Base-by-base conservation (phyloP, 768 basidiomycete species). In the Mycena rosella region DNA sequence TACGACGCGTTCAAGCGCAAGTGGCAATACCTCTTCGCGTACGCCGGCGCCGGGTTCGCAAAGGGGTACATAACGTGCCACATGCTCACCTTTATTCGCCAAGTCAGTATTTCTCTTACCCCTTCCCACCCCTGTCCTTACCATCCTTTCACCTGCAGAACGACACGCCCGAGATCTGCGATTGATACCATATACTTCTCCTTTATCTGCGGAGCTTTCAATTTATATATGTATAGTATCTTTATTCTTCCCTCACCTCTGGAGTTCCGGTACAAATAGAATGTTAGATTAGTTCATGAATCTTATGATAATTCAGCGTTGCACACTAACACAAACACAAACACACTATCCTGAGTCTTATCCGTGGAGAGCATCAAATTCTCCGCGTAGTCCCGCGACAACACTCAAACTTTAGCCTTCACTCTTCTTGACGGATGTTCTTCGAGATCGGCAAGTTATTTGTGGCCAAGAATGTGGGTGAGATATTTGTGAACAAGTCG, bases 21-120 rank as follows among this genome's bases (percentile, higher is more conserved):
- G 79, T 94, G 92, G 92, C 88, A 90, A 74, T 94, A 93, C 75
- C 89, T 93, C 59, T 94, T 92, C 76, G 92, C 89, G 20, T 94
- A 94, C 73, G 92, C 92, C 48, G 91, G 89, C 47, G 91, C 91
- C 61, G 92, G 92, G 22, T 94, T 93, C 78, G 86, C 88, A 24
- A 89, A 91, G 75, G 92, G 91, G 24, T 93, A 93, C 78, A 92
- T 93, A 75, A 91, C 91, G 32, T 93, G 91, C 73, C 92, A 93
- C 72, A 92, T 94, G 91, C 84, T 93, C 62, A 91, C 90, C 14
- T 92, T 92, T 76, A 68, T 71, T 57, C 69, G 63, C 60, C 61
- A 62, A 65, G 51, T 67, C 32, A 63, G 51, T 69, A 3, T 61
- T 34, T 27, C 24, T 51, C 40, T 40, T n/a, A 40, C 45, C 30